phyloP scores from a whole-genome alignment of 805 yeast species.

The Candida wancherniae region DNA sequence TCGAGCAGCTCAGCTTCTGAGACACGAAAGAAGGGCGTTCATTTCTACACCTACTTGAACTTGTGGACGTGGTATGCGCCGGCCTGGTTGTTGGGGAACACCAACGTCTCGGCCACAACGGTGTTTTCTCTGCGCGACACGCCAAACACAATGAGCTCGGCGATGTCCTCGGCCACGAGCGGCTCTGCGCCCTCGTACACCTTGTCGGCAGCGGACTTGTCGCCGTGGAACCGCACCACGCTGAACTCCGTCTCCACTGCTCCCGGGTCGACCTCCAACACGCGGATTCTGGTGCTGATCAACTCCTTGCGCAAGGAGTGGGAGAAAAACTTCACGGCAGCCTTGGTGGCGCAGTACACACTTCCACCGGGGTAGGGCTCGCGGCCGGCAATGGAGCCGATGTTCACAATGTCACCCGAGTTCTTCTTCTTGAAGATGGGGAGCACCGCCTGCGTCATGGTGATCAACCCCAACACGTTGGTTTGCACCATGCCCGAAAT shows the following conservation, averaged over 20 bases:
- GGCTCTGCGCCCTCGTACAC: constrained; percentile 35
- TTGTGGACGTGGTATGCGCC: constrained; percentile 25
- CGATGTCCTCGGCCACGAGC: constrained; percentile 32
- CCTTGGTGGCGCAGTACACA: constrained; percentile 36
- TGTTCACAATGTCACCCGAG: constrained; percentile 33
- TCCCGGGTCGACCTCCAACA: constrained; percentile 38
- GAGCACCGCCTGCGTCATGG: constrained; percentile 34
- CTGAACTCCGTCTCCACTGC: constrained; percentile 39
- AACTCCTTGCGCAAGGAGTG: constrained; percentile 34
- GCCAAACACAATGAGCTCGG: constrained; percentile 36
- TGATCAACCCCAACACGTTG: constrained; percentile 33
- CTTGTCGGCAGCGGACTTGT: constrained; percentile 25
- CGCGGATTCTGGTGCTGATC: constrained; percentile 32
- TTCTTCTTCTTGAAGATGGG: constrained; percentile 34
- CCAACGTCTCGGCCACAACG: constrained; percentile 36
- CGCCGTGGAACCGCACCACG: constrained; percentile 32
- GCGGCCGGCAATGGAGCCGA: constrained; percentile 37
- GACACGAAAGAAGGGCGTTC: not conserved
- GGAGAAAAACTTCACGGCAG: constrained; percentile 33
- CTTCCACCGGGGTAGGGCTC: constrained; percentile 37
- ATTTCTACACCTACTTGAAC: not conserved
- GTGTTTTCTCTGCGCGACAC: constrained; percentile 30
- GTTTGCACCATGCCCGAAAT: constrained; percentile 35
- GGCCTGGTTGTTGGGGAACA: constrained; percentile 37
- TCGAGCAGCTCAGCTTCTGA: constrained; percentile 63